Conservation (phyloP, 257 asterid species). For the Solanum arcanum region DNA sequence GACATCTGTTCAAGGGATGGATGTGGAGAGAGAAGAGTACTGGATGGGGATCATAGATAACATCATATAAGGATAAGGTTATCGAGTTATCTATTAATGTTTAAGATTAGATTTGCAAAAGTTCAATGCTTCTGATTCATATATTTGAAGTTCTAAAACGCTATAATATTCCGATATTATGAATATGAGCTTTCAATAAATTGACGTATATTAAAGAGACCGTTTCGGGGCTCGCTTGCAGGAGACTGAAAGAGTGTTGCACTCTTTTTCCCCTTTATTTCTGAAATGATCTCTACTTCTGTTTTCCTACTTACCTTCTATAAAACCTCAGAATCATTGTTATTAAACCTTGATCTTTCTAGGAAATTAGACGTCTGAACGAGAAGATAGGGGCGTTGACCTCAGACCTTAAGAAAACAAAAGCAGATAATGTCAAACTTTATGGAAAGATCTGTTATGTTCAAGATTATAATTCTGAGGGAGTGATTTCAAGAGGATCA, state of each 20-base stretch:
- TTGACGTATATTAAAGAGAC: slow-evolving; percentile 32
- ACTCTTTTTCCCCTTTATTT: background rate
- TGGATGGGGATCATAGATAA: background rate
- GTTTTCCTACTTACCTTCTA: background rate
- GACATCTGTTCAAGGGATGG: background rate
- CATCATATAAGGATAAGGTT: background rate
- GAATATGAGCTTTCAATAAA: background rate
- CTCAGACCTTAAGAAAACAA: slow-evolving; percentile 78
- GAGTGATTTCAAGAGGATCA: slow-evolving; percentile 87
- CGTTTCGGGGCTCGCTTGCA: slow-evolving; percentile 77
- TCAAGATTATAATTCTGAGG: slow-evolving; percentile 92
- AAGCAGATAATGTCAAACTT: slow-evolving; percentile 91
- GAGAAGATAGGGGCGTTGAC: slow-evolving; percentile 77
- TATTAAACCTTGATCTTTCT: slow-evolving; percentile 7
- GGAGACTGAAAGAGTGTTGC: slow-evolving; percentile 91
- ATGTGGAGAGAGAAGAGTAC: background rate
- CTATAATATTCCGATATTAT: background rate
- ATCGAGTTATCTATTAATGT: background rate
- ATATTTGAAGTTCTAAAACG: background rate
- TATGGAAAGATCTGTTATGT: slow-evolving; percentile 89
- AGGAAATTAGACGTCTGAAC: slow-evolving; percentile 86
- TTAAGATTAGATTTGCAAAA: background rate
- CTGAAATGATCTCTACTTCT: background rate
- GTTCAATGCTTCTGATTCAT: background rate
- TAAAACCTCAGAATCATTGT: background rate